Evolutionary conservation across 1,284 basidiomycete genomes (phyloP).

Genomic region (Cystobasidiaceae sp.): DNA sequence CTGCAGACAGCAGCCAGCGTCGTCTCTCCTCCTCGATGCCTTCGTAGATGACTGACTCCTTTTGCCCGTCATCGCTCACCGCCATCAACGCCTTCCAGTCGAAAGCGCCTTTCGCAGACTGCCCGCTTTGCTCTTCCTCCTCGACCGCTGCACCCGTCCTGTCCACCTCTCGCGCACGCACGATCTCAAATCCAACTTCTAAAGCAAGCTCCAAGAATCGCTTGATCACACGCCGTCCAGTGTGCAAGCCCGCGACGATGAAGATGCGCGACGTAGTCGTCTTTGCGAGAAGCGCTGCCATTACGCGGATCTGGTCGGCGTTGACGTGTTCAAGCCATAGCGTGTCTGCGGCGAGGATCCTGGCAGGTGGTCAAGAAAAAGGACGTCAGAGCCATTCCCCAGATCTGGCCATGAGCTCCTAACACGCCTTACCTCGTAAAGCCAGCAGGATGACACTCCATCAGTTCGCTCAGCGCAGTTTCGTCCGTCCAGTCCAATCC

Average conservation of each 20-base stretch:
- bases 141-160: not conserved
- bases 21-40: slow-evolving; percentile 21
- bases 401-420: too few species aligned
- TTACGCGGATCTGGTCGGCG: slow-evolving; percentile 10
- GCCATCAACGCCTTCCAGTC: not conserved
- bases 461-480: not conserved
- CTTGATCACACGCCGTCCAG: slow-evolving; percentile 7
- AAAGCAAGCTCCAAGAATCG: not conserved
- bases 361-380: not conserved
- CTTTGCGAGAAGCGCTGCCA: not conserved
- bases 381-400: too few species aligned
- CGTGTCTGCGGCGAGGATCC: slow-evolving; percentile 26
- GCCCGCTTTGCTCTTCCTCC: not conserved
- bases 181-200: slow-evolving; percentile 1
- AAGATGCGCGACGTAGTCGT: not conserved
- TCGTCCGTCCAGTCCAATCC: slow-evolving; percentile 25
- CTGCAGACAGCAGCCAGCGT: slow-evolving; percentile 5
- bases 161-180: slow-evolving; percentile 1
- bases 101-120: not conserved
- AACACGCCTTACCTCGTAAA: slow-evolving; percentile 9
- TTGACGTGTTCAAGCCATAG: slow-evolving; percentile 25
- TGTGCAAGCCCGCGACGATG: slow-evolving; percentile 23
- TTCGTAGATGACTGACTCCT: not conserved
- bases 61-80: not conserved
- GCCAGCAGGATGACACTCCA: slow-evolving; percentile 4